Conservation (phyloP, 2,329 filamentous ascomycete species). For the Knoxdaviesia proteae region DNA sequence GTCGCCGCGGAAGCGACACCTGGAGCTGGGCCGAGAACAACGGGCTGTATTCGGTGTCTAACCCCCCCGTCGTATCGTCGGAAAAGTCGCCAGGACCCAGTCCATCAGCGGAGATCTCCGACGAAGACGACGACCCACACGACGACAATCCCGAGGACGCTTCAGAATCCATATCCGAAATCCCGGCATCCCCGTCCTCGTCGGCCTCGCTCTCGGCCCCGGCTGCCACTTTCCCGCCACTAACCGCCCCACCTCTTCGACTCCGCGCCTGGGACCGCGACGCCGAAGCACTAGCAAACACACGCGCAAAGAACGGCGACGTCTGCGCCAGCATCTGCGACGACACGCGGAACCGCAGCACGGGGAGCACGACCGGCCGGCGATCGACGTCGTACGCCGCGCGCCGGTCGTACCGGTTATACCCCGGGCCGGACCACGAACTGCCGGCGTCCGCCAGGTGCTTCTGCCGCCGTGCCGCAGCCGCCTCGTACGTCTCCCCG, state of each 20-base stretch:
- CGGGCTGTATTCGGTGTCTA: too few relatives aligned
- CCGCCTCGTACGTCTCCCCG: too few relatives aligned
- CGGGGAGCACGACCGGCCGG: slow-evolving; percentile 9
- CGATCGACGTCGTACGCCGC: neutral
- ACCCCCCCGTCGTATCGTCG: too few relatives aligned
- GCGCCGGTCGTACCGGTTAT: neutral
- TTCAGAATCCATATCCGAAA: too few relatives aligned
- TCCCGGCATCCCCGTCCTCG: slow-evolving; percentile 4
- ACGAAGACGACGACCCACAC: slow-evolving; percentile 9
- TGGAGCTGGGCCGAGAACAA: too few relatives aligned
- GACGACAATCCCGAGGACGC: too few relatives aligned
- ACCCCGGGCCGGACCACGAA: neutral
- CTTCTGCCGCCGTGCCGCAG: slow-evolving; percentile 1
- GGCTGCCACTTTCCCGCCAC: too few relatives aligned
- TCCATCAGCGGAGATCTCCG: slow-evolving; percentile 19
- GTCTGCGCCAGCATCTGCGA: slow-evolving; percentile 27
- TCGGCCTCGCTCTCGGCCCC: slow-evolving; percentile 12
- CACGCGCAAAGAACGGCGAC: slow-evolving; percentile 28
- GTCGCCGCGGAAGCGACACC: too few relatives aligned
- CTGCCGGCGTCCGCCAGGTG: neutral
- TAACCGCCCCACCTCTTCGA: too few relatives aligned
- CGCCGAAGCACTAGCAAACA: slow-evolving; percentile 14
- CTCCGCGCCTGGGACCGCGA: too few relatives aligned
- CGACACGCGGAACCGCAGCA: slow-evolving; percentile 28
- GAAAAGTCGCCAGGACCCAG: slow-evolving; percentile 9